phyloP scores from a whole-genome alignment of 2,329 filamentous ascomycete genomes.

The Fusarium lateritium region DNA sequence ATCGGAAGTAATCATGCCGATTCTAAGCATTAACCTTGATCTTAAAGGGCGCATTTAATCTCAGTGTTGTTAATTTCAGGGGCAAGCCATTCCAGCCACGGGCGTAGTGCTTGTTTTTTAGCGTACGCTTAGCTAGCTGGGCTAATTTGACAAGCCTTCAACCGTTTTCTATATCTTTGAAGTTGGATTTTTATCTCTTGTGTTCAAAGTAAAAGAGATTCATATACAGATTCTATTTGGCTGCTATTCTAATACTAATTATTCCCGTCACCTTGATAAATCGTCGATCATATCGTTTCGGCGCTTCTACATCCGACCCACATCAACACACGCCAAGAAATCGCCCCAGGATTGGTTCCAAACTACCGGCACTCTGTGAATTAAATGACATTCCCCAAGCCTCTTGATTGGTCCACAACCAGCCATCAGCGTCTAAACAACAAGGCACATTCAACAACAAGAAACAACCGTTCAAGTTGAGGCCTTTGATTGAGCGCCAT shows the following conservation, averaged over 20 bases:
- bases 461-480: too few relatives aligned
- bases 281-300: too few relatives aligned
- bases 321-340: background rate
- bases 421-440: too few relatives aligned
- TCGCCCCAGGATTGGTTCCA: background rate
- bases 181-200: too few relatives aligned
- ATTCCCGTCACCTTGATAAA: too few relatives aligned
- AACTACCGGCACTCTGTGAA: background rate
- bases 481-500: background rate
- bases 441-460: too few relatives aligned
- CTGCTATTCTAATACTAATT: too few relatives aligned
- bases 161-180: too few relatives aligned
- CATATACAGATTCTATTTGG: too few relatives aligned
- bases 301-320: background rate
- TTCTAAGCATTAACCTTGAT: background rate
- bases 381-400: too few relatives aligned
- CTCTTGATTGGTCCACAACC: too few relatives aligned
- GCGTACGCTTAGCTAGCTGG: background rate
- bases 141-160: background rate
- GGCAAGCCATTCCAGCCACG: conserved; percentile 20
- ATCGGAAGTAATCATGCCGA: conserved; percentile 21
- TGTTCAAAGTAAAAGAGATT: too few relatives aligned
- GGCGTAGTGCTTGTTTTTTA: background rate
- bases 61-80: conserved; percentile 26
- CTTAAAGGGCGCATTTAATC: background rate